Evolutionary conservation across 2,329 filamentous ascomycete species (phyloP), one percentile per base, ranked within the genome.

Genomic region (Botrytis tulipae): DNA sequence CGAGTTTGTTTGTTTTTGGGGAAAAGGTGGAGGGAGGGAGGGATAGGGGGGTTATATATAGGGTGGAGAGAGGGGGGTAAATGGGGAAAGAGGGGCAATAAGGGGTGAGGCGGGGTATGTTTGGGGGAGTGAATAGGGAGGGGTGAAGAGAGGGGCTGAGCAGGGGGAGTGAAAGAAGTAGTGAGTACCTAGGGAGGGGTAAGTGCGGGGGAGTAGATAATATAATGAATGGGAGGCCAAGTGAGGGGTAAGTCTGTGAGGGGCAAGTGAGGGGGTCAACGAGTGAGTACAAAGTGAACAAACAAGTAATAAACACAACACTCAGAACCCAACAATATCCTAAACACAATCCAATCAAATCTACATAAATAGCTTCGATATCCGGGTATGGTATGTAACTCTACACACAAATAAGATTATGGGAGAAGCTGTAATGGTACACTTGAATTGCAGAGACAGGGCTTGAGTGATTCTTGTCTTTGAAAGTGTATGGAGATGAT

Each of bases 321-420:
- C 46, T 9, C 10, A 25, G 9, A 25, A 25, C 0, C 10, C 9
- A 14, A 12, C 1, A 12, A 25, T 12, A 25, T 0, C 12, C 22
- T 48, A 12, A 48, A 48, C 4, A 48, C 46, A 25, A 25, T 3
- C 10, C 22, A 51, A 1, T 5, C 9, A 25, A 25, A 12, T 25
- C 9, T 51, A 25, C 1, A 51, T 6, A 51, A 25, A 51, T 1
- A 14, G 4, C 18, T 4, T 51, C 4, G 10, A 51, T 14, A 51
- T 4, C 4, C 22, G 12, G 4, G 4, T 25, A 5, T 48, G 9
- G 10, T 40, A 40, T 40, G 12, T 42, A 25, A n/a, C 46, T 48
- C 8, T 25, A 2, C 5, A 51, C 1, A 51, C 4, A 51, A 22
- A 8, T 25, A 9, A 4, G 25, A 51, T 25, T 12, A 51, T 51